A percentile compares a stretch with the other conserved stretches of the same genome.
Evolutionary conservation across 352 stramenopile species (phyloP).

Genomic region (Phytophthora europaea): DNA sequence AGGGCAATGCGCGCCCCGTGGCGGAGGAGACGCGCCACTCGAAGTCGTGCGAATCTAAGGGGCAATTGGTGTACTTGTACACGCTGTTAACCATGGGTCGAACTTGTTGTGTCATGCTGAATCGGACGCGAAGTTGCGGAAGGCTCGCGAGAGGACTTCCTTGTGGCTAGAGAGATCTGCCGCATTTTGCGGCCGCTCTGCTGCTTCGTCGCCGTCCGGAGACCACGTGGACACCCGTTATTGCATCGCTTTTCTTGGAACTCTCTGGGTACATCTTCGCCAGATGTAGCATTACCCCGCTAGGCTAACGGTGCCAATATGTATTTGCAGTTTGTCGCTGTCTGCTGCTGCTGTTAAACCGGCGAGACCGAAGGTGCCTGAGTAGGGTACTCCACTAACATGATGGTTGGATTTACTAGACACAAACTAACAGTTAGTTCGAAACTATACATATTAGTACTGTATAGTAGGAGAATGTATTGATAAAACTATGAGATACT

Average conservation of each 20-base stretch:
- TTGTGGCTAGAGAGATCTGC: conserved; percentile 76
- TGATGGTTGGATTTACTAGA: no score
- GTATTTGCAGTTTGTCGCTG: conserved; percentile 52
- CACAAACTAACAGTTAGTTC: no score
- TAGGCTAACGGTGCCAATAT: conserved; percentile 16
- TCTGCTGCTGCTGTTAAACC: conserved; percentile 68
- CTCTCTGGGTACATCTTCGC: conserved; percentile 53
- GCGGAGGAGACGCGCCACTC: no score
- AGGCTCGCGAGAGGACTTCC: conserved; percentile 50
- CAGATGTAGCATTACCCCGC: not conserved
- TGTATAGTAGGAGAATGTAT: no score
- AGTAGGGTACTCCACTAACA: no score
- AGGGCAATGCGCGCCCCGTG: no score
- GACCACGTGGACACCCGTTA: conserved; percentile 67
- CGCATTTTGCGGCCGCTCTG: conserved; percentile 82
- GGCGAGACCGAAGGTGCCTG: conserved; percentile 38
- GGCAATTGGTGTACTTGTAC: not conserved
- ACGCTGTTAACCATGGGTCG: not conserved
- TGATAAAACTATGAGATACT: no score
- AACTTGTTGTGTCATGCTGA: not conserved
- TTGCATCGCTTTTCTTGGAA: conserved; percentile 73
- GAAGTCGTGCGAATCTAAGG: no score
- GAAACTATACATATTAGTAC: no score
- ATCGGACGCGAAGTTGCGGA: conserved; percentile 60
- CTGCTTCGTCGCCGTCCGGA: conserved; percentile 67